phyloP scores from a whole-genome alignment of 768 basidiomycete species.

The Phaeotremella skinneri region DNA sequence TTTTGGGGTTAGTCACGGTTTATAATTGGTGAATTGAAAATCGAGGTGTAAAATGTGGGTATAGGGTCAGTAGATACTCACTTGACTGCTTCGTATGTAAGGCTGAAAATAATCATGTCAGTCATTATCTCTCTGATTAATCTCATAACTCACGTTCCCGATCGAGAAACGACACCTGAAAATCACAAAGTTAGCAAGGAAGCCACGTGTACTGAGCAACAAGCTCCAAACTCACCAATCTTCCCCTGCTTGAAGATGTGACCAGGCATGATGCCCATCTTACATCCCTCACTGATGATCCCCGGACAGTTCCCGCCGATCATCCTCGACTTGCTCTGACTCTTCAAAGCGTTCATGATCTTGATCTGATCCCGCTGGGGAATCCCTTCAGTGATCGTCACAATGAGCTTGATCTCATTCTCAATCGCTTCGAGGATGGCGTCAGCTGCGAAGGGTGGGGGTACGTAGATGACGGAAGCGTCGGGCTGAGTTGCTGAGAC shows the following conservation, averaged over 20 bases:
- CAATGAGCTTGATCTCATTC: conserved; percentile 94
- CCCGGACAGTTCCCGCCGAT: conserved; percentile 99
- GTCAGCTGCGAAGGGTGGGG: conserved; percentile 91
- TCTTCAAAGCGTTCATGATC: conserved; percentile 89
- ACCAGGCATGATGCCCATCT: conserved; percentile 96
- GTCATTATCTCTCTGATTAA: neutral
- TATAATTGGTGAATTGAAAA: neutral
- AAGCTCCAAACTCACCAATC: conserved; percentile 63
- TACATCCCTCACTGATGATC: conserved; percentile 97
- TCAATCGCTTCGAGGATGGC: conserved; percentile 99
- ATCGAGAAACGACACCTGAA: conserved; percentile 49
- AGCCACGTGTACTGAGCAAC: neutral
- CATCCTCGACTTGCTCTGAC: conserved; percentile 89
- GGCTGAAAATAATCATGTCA: conserved; percentile 25
- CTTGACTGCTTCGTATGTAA: conserved; percentile 97
- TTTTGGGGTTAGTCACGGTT: conserved; percentile 11
- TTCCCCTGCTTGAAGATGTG: conserved; percentile 96
- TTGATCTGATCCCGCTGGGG: conserved; percentile 95
- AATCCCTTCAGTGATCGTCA: conserved; percentile 98
- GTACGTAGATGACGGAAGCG: conserved; percentile 94
- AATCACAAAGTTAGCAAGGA: neutral
- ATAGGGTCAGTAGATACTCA: conserved; percentile 24
- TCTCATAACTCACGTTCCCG: conserved; percentile 46
- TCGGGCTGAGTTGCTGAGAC: conserved; percentile 82
- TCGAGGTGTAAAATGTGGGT: neutral